Evolutionary conservation across 2,329 filamentous ascomycete genomes (phyloP), one percentile per base, ranked within the genome.

Genomic region (Trichoderma atroviride): DNA sequence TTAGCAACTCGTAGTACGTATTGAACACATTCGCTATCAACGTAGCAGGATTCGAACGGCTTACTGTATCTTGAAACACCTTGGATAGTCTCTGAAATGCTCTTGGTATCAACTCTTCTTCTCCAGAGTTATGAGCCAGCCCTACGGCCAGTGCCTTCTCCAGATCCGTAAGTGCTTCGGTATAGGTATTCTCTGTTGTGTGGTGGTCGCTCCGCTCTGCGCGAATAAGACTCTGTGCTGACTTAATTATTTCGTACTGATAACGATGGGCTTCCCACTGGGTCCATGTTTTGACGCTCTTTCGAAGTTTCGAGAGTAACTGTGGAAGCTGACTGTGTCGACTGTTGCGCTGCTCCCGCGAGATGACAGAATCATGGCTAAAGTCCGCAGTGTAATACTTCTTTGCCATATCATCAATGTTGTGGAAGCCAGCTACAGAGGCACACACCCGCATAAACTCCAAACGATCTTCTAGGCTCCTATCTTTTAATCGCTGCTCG

Each of bases 201-300:
- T 10, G 13, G 11, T 4, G 16, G 3, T 14, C 22, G 22, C 22
- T 27, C 5, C 50, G 40, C 59, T 69, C 67, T 9, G 35, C n/a
- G 13, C 59, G 59, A 5, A 63, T 61, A 14, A 69, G 53, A 19
- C 47, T 69, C n/a, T 69, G 56, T 2, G 67, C 67, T 2, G 67
- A 69, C 53, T 69, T 69, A 4, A 69, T 64, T 16, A 64, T 57
- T 52, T 69, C 67, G 27, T 63, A 63, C 33, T 69, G 67, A 59
- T 69, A 69, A 3, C 67, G 56, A 47, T 69, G 67, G 2, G 67
- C 59, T 53, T 69, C 67, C 67, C 67, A 69, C 52, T 69, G 67
- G 1, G 67, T 61, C 67, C 67, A 69, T 9, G 33, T 29, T 22
- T 43, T 63, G n/a, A 59, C 67, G 40, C 55, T 58, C 27, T 64